Evolutionary conservation across 108 stramenopile genomes (phyloP).

Genomic region (Mediolabrus comicus): DNA sequence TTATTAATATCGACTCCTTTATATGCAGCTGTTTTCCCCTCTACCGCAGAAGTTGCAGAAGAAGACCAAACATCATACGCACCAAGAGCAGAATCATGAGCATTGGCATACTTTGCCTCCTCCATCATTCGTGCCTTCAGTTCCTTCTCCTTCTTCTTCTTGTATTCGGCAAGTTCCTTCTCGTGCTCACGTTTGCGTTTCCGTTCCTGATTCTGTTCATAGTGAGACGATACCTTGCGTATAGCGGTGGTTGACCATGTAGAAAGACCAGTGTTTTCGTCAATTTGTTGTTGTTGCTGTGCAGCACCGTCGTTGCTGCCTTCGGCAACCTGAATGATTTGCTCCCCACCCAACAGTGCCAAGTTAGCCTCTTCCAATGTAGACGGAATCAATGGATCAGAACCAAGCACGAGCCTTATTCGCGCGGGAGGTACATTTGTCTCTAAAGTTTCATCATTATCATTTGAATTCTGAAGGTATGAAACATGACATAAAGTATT

Average conservation of each 20-base stretch:
- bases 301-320: slow-evolving; percentile 1
- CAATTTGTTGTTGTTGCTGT: slow-evolving; percentile 29
- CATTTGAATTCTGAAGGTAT: slow-evolving; percentile 49
- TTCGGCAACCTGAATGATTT: slow-evolving; percentile 26
- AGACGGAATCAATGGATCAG: slow-evolving; percentile 67
- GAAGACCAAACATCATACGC: slow-evolving; percentile 74
- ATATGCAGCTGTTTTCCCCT: slow-evolving; percentile 51
- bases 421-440: slow-evolving; percentile 55
- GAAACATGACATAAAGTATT: slow-evolving; percentile 57
- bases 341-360: slow-evolving; percentile 73
- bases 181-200: slow-evolving; percentile 51
- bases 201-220: slow-evolving; percentile 68
- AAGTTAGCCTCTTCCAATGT: slow-evolving; percentile 80
- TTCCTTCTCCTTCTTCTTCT: slow-evolving; percentile 47
- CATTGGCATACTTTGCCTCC: slow-evolving; percentile 76
- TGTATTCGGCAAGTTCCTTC: slow-evolving; percentile 37
- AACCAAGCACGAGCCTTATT: slow-evolving; percentile 67
- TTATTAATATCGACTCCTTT: slow-evolving; percentile 78
- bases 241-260: slow-evolving; percentile 70
- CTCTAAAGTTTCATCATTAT: slow-evolving; percentile 76
- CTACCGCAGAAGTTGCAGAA: slow-evolving; percentile 5
- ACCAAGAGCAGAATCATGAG: slow-evolving; percentile 85
- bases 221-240: slow-evolving; percentile 63
- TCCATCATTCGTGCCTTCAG: slow-evolving; percentile 67
- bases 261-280: slow-evolving; percentile 79